Evolutionary conservation across 1,139 yeast species (phyloP).

Genomic region (Debaryomycetaceae sp.): DNA sequence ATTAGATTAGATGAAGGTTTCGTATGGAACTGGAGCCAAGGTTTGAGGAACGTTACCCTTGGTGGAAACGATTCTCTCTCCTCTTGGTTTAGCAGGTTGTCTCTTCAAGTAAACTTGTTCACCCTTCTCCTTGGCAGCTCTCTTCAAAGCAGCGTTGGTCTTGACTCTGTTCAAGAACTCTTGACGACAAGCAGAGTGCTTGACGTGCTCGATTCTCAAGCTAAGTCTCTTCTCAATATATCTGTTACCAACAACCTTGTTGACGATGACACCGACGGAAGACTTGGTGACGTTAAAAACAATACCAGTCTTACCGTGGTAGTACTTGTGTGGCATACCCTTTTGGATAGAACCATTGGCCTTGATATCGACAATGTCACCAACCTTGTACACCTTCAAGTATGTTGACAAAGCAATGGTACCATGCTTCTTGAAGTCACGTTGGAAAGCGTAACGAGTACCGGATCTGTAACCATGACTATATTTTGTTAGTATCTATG

Average conservation of each 20-base stretch:
- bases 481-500: slow-evolving; percentile 7
- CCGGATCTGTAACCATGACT: slow-evolving; percentile 99
- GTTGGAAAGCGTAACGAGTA: slow-evolving; percentile 99
- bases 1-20: slow-evolving; percentile 83
- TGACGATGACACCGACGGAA: slow-evolving; percentile 95
- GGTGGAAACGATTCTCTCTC: slow-evolving; percentile 74
- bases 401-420: slow-evolving; percentile 90
- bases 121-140: slow-evolving; percentile 95
- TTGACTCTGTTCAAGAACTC: slow-evolving; percentile 98
- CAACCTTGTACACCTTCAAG: slow-evolving; percentile 97
- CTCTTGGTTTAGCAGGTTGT: slow-evolving; percentile 98
- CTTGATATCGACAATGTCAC: slow-evolving; percentile 98
- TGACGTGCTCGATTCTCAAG: slow-evolving; percentile 97
- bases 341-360: slow-evolving; percentile 99
- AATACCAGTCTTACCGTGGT: slow-evolving; percentile 99
- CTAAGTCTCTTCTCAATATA: slow-evolving; percentile 98
- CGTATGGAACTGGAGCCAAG: slow-evolving; percentile 98
- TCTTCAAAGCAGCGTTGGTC: slow-evolving; percentile 89
- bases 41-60: slow-evolving; percentile 88
- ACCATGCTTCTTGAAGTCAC: slow-evolving; percentile 99
- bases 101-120: slow-evolving; percentile 90
- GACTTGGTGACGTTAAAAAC: slow-evolving; percentile 98
- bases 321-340: slow-evolving; percentile 99
- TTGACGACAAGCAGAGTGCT: slow-evolving; percentile 99
- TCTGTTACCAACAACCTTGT: slow-evolving; percentile 99